Base-by-base conservation (phyloP, 129 eudicot species). In the Dittrichia graveolens region DNA sequence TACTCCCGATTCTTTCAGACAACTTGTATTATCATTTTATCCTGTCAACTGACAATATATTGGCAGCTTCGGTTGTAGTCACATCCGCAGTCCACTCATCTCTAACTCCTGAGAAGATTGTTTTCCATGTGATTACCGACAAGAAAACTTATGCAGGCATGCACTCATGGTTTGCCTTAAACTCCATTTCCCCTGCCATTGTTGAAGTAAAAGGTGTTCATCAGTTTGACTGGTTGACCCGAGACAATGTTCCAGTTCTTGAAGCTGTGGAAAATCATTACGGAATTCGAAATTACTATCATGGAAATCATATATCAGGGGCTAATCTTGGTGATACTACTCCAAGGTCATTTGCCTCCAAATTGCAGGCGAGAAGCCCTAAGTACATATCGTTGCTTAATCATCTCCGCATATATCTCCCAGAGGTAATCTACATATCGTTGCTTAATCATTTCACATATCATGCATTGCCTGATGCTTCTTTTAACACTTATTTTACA, bases 71-170 rank as follows among this genome's bases (percentile, higher is more conserved):
- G 44, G 97, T 95, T 79, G 99, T 95, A 41, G 99, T 95, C 76
- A 69, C 80, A n/a, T 95, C 99, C 48, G 87, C 97, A 55, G 88
- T 95, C 76, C 89, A 83, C 69, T 84, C 97, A 62, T 86, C 97
- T 63, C 62, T 61, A 35, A 75, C 76, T 60, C 97, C 99, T 5
- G 90, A 83, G 62, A 90, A 83, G 75, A 83, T 95, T 31, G 99
- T 95, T 65, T 95, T 95, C 79, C 99, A 95, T 63, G 87, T 95
- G 75, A 88, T 95, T 38, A 95, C 99, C 39, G 99, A 95, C 75
- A 95, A 95, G 85, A 90, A 95, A 85, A 95, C 99, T 34, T 95
- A 95, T 61, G 97, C 99, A 42, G 99, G 97, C 82, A 95, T 95
- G 99, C 99, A 95, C 77, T 90, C 99, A 12, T 95, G 99, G 99